These are phyloP conservation scores for Eucommia ulmoides DNA, from an alignment of 257 asterid species.

Conservation along the genomic window DNA sequence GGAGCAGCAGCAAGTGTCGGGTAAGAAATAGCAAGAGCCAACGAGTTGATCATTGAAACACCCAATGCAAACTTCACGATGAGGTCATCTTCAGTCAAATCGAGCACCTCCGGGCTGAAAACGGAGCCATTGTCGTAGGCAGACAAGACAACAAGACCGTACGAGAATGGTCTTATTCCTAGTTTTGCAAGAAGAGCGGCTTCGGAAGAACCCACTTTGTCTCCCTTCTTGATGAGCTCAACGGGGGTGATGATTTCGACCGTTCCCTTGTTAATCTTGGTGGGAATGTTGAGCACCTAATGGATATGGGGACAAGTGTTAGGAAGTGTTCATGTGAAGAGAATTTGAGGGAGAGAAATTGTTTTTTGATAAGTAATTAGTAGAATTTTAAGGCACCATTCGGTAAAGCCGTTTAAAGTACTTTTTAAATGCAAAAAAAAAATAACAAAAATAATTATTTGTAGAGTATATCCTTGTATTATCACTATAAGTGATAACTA, in stretches of 20 bases:
- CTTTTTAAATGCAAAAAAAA: too few species aligned
- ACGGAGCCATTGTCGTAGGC: constrained; percentile 84
- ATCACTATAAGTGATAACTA: too few species aligned
- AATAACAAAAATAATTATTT: too few species aligned
- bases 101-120: constrained; percentile 84
- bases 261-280: constrained; percentile 97
- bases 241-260: constrained; percentile 96
- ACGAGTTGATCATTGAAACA: constrained; percentile 62
- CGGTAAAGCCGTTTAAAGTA: too few species aligned
- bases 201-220: constrained; percentile 92
- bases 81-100: constrained; percentile 79
- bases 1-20: constrained; percentile 94
- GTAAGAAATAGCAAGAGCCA: constrained; percentile 62
- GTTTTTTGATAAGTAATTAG: too few species aligned
- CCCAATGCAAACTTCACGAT: constrained; percentile 61
- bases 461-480: too few species aligned
- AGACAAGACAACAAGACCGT: constrained; percentile 57
- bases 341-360: too few species aligned
- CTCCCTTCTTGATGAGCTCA: constrained; percentile 93
- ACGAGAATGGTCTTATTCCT: constrained; percentile 88
- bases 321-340: too few species aligned
- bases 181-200: constrained; percentile 92
- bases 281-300: constrained; percentile 89
- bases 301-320: background rate
- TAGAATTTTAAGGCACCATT: too few species aligned